Percentiles rank a stretch among this genome's conserved stretches.
Conservation (phyloP, 2,329 filamentous ascomycete species). For the Colletotrichum sp. region DNA sequence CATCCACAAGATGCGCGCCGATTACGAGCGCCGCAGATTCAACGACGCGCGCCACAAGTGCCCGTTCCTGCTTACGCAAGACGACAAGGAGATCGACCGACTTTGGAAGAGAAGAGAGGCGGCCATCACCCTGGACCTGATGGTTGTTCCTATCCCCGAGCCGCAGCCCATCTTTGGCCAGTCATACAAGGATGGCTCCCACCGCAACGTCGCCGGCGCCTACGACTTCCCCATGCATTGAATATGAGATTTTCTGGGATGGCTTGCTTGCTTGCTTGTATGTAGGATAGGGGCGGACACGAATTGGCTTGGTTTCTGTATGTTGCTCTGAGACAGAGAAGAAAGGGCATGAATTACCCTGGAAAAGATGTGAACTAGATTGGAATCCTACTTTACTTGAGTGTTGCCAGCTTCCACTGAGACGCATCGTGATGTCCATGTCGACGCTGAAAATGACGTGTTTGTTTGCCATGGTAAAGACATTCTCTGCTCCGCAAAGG, state of each 20-base stretch:
- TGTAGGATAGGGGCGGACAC: background rate
- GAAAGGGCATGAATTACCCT: background rate
- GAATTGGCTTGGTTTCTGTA: background rate
- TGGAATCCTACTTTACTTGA: background rate
- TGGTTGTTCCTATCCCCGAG: background rate
- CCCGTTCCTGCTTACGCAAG: background rate
- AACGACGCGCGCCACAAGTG: background rate
- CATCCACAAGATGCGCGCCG: background rate
- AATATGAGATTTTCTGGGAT: background rate
- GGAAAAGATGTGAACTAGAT: background rate
- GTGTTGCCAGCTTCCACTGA: background rate
- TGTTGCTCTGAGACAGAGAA: background rate
- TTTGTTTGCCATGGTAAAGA: background rate
- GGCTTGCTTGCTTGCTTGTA: background rate
- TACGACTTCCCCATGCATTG: background rate
- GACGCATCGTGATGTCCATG: background rate
- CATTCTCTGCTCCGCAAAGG: background rate
- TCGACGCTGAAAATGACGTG: background rate
- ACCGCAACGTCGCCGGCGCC: background rate
- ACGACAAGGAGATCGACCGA: background rate
- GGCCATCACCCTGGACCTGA: slow-evolving; percentile 21
- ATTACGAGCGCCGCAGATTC: background rate
- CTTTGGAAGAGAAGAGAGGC: slow-evolving; percentile 1
- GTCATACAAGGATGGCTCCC: background rate
- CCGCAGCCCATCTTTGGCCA: background rate